Evolutionary conservation across 2,329 filamentous ascomycete species (phyloP).

Genomic region (Didymella arachidicola): DNA sequence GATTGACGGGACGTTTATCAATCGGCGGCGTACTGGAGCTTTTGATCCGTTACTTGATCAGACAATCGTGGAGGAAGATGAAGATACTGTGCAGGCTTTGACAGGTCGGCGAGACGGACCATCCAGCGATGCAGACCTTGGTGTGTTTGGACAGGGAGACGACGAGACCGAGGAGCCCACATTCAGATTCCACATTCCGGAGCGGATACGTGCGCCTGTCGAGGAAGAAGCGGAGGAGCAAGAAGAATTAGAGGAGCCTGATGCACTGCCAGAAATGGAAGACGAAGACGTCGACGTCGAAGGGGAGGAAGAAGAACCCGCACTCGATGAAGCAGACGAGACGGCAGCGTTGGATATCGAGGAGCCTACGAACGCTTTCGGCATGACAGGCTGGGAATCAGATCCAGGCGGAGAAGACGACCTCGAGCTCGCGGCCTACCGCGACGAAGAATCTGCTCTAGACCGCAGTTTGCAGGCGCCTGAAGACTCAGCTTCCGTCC

Average conservation of each 20-base stretch:
- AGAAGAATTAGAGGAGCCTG: slow-evolving; percentile 22
- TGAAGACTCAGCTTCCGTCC: slow-evolving; percentile 23
- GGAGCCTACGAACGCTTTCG: slow-evolving; percentile 26
- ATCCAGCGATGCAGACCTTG: slow-evolving; percentile 42
- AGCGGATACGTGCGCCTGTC: slow-evolving; percentile 38
- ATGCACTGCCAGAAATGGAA: slow-evolving; percentile 16
- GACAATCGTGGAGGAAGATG: slow-evolving; percentile 42
- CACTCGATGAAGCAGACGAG: slow-evolving; percentile 45
- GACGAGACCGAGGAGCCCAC: slow-evolving; percentile 50
- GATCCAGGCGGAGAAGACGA: slow-evolving; percentile 38
- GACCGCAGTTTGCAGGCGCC: slow-evolving; percentile 46
- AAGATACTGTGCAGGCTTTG: slow-evolving; percentile 43
- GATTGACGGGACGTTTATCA: slow-evolving; percentile 54
- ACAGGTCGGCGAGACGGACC: slow-evolving; percentile 43
- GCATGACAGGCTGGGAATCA: slow-evolving; percentile 44
- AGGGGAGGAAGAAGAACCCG: slow-evolving; percentile 8
- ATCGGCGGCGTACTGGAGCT: slow-evolving; percentile 30
- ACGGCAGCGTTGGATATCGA: slow-evolving; percentile 32
- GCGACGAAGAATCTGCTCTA: slow-evolving; percentile 46
- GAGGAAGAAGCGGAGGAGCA: slow-evolving; percentile 25
- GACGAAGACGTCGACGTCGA: background rate
- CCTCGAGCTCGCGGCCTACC: slow-evolving; percentile 43
- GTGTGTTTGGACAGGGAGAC: slow-evolving; percentile 44
- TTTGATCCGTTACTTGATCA: slow-evolving; percentile 51
- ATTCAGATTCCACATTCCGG: slow-evolving; percentile 50